phyloP scores from a whole-genome alignment of 805 yeast species.

The Pichia paraexigua region DNA sequence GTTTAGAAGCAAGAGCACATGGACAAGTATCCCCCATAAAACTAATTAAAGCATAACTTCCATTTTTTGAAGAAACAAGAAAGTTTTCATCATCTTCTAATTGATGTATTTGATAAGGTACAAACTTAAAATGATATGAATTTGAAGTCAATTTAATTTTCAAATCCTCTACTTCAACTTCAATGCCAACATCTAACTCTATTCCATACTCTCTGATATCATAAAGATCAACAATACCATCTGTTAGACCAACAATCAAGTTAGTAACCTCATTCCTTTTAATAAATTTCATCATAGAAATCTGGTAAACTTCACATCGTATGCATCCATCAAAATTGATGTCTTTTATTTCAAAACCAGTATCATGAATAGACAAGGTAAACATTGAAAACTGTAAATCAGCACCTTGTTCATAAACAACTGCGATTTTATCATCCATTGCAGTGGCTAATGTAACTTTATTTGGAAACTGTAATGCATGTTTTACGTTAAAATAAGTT shows the following conservation, averaged over 20 bases:
- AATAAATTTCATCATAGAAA: not conserved
- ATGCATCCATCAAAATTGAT: not conserved
- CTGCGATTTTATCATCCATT: not conserved
- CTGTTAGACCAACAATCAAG: not conserved
- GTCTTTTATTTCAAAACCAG: not conserved
- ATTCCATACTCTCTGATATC: not conserved
- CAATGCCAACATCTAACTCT: not conserved
- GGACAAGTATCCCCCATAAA: not conserved
- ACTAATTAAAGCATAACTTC: constrained; percentile 9
- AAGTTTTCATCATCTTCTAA: not conserved
- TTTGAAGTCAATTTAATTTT: not conserved
- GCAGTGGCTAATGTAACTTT: not conserved
- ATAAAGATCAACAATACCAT: not conserved
- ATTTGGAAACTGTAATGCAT: not conserved
- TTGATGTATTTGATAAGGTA: constrained; percentile 1
- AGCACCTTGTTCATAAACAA: not conserved
- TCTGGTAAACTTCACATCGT: not conserved
- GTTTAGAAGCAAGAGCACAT: not conserved
- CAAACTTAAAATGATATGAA: not conserved
- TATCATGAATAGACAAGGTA: not conserved
- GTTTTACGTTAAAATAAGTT: not conserved
- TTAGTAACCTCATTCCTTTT: not conserved
- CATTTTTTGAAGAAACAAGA: constrained; percentile 21
- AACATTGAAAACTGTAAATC: not conserved
- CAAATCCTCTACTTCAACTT: not conserved